Evolutionary conservation across 192 early-diverging fungal species (phyloP).

Genomic region (Haplosporangium gracile): DNA sequence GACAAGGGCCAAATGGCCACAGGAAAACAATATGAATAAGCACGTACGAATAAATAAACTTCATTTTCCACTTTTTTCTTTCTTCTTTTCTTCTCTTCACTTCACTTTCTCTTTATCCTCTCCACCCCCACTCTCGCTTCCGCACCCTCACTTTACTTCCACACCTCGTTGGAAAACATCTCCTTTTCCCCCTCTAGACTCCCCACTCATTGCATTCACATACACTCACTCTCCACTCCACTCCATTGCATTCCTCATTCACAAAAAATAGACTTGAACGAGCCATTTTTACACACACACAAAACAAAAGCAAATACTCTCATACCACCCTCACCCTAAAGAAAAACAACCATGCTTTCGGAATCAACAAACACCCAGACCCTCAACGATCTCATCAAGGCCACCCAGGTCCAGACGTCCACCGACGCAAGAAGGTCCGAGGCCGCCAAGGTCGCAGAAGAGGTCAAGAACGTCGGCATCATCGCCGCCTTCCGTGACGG

Average conservation of each 20-base stretch:
- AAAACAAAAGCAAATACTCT: background rate
- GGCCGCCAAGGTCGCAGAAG: constrained; percentile 64
- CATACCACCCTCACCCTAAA: constrained; percentile 23
- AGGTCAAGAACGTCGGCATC: constrained; percentile 69
- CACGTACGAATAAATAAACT: background rate
- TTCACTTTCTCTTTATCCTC: background rate
- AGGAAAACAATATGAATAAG: background rate
- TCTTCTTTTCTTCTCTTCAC: background rate
- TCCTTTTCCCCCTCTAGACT: background rate
- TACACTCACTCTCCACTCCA: constrained; percentile 10
- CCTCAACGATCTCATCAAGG: constrained; percentile 59
- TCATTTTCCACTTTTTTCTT: background rate
- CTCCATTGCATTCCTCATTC: constrained; percentile 10
- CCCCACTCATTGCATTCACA: constrained; percentile 6
- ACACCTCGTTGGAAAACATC: background rate
- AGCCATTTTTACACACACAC: background rate
- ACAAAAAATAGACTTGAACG: background rate
- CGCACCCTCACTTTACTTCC: background rate
- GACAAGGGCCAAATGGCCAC: background rate
- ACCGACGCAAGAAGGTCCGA: constrained; percentile 26
- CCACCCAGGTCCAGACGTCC: constrained; percentile 42
- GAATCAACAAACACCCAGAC: constrained; percentile 20
- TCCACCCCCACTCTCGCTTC: background rate
- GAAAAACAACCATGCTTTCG: constrained; percentile 21
- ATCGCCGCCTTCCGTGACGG: constrained; percentile 66